These are phyloP conservation scores for Xylaria sp. DNA, from an alignment of 2,329 filamentous ascomycete species.

Conservation along the genomic window DNA sequence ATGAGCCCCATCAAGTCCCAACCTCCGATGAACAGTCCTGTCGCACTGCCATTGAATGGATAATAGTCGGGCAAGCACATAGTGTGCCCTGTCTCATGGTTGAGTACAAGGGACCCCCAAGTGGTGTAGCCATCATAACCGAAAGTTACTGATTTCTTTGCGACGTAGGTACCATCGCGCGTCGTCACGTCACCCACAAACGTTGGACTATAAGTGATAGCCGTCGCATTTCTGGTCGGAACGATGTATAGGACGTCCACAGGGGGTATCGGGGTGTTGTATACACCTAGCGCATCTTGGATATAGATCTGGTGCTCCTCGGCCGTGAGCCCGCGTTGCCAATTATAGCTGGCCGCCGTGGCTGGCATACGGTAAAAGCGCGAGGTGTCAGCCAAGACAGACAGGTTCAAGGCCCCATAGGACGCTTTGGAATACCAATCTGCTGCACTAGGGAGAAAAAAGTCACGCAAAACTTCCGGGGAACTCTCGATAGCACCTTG, in stretches of 20 bases:
- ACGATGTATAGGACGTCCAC: conserved; percentile 49
- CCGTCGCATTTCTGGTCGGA: conserved; percentile 43
- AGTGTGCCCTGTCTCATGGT: conserved; percentile 54
- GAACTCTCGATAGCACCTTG: conserved; percentile 40
- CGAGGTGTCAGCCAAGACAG: conserved; percentile 42
- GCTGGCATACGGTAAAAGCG: conserved; percentile 46
- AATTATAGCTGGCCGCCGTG: conserved; percentile 42
- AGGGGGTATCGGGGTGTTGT: conserved; percentile 36
- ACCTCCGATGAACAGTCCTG: conserved; percentile 51
- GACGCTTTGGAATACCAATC: conserved; percentile 46
- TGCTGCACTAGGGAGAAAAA: conserved; percentile 45
- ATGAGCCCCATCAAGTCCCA: conserved; percentile 55
- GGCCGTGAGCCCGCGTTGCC: conserved; percentile 44
- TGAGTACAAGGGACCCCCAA: conserved; percentile 52
- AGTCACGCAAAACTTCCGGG: conserved; percentile 42
- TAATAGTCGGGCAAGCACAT: conserved; percentile 55
- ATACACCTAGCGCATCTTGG: conserved; percentile 48
- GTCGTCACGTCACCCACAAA: conserved; percentile 44
- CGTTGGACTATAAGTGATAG: conserved; percentile 47
- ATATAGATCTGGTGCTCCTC: conserved; percentile 47
- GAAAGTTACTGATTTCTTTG: conserved; percentile 50
- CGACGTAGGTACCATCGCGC: conserved; percentile 42
- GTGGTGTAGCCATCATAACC: conserved; percentile 48
- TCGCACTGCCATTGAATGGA: conserved; percentile 45
- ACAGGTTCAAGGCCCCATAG: conserved; percentile 41